Percentiles rank a stretch among this genome's conserved stretches.
Evolutionary conservation across 2,329 filamentous ascomycete genomes (phyloP).

Genomic region (Trichoderma guizhouense): DNA sequence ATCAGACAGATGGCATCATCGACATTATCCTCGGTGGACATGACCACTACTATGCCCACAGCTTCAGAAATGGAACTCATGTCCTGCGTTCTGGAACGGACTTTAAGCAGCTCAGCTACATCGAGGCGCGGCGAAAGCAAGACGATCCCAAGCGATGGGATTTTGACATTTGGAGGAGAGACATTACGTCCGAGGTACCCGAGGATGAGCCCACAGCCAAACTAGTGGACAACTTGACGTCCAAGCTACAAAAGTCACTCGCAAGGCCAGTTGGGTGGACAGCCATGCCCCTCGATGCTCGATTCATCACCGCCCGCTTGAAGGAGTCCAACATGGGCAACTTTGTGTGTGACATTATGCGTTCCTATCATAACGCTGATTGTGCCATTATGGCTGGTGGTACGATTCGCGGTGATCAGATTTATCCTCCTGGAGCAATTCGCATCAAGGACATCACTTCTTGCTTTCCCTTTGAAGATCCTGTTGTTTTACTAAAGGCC

Average conservation of each 20-base stretch:
- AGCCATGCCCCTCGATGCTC: slow-evolving; percentile 74
- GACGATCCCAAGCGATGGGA: slow-evolving; percentile 60
- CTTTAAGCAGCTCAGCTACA: slow-evolving; percentile 88
- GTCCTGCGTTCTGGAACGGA: slow-evolving; percentile 85
- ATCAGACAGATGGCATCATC: slow-evolving; percentile 67
- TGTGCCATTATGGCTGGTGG: slow-evolving; percentile 82
- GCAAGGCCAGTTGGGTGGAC: slow-evolving; percentile 84
- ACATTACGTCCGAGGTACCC: slow-evolving; percentile 66
- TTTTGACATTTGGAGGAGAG: slow-evolving; percentile 71
- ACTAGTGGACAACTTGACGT: slow-evolving; percentile 66
- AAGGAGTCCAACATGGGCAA: slow-evolving; percentile 83
- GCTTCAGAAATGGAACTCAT: slow-evolving; percentile 73
- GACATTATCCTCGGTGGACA: slow-evolving; percentile 87
- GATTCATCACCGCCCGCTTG: slow-evolving; percentile 77
- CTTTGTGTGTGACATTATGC: slow-evolving; percentile 89
- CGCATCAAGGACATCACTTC: slow-evolving; percentile 78
- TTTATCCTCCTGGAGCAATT: slow-evolving; percentile 78
- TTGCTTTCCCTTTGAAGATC: slow-evolving; percentile 91
- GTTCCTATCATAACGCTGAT: slow-evolving; percentile 74
- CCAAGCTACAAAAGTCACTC: slow-evolving; percentile 70
- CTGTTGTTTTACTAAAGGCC: slow-evolving; percentile 72
- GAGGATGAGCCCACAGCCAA: slow-evolving; percentile 59
- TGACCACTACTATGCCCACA: slow-evolving; percentile 84
- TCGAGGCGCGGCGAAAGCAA: slow-evolving; percentile 66
- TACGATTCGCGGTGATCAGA: slow-evolving; percentile 82